A percentile compares a stretch with the other conserved stretches of the same genome.
These are phyloP conservation scores for Ustilago loliicola DNA, from an alignment of 1,284 basidiomycete genomes.

Conservation along the genomic window DNA sequence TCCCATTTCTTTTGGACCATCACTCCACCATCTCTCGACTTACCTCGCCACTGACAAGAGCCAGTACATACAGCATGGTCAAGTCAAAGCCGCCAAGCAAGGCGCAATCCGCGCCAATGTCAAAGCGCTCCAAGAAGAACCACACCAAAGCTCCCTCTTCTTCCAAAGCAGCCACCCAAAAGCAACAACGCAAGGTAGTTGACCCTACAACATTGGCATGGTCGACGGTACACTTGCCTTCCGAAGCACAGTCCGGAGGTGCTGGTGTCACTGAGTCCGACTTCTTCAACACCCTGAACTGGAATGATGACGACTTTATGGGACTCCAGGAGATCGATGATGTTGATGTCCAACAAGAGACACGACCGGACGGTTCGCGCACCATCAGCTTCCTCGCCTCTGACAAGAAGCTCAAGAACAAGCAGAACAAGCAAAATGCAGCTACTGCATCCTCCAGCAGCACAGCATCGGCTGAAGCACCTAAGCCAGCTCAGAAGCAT, in stretches of 20 bases:
- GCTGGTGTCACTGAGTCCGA: constrained; percentile 54
- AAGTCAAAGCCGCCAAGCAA: constrained; percentile 12
- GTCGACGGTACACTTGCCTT: constrained; percentile 52
- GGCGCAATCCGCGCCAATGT: not conserved
- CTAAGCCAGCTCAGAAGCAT: not conserved
- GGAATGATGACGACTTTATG: constrained; percentile 65
- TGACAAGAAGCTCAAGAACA: constrained; percentile 43
- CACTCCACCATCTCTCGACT: constrained; percentile 15
- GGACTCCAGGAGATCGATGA: constrained; percentile 67
- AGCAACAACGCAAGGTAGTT: constrained; percentile 32
- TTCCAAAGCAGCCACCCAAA: constrained; percentile 6
- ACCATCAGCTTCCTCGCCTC: constrained; percentile 51
- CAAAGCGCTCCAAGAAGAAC: constrained; percentile 17
- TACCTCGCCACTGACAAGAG: not conserved
- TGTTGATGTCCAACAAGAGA: constrained; percentile 59
- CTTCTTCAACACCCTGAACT: constrained; percentile 47
- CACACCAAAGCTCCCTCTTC: constrained; percentile 16
- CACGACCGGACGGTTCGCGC: constrained; percentile 47
- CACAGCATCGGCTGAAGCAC: not conserved
- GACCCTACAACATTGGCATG: constrained; percentile 46
- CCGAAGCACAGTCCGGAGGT: constrained; percentile 47
- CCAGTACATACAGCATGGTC: constrained; percentile 20
- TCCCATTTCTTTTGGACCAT: not conserved
- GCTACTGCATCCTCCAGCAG: constrained; percentile 21
- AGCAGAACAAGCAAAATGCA: constrained; percentile 24